Percentiles rank a stretch among this genome's conserved stretches.
Conservation (phyloP, 176 grass and related monocot genomes). For the Carex kokanica region DNA sequence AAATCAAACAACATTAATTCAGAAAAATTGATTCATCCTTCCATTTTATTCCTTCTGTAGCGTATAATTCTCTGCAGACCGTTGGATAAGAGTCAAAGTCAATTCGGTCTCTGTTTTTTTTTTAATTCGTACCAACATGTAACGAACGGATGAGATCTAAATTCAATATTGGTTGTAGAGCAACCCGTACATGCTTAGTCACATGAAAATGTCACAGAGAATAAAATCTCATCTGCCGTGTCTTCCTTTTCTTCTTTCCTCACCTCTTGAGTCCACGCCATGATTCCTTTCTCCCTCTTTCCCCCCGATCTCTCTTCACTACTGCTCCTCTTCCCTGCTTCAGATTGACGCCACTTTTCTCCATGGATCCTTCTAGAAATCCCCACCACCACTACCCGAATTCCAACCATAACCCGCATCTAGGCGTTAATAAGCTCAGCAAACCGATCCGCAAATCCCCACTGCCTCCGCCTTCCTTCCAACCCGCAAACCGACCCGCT, state of each 20-base stretch:
- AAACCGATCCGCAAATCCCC: constrained; percentile 80
- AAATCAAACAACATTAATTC: too few species aligned
- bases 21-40: too few species aligned
- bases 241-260: constrained; percentile 13
- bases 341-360: not conserved
- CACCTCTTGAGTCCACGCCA: not conserved
- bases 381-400: constrained; percentile 18
- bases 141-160: too few species aligned
- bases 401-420: constrained; percentile 45
- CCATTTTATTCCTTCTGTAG: too few species aligned
- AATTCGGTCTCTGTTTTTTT: too few species aligned
- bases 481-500: constrained; percentile 36
- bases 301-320: not conserved
- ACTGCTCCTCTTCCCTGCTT: not conserved
- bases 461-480: constrained; percentile 34
- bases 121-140: too few species aligned
- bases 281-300: constrained; percentile 5
- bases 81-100: too few species aligned
- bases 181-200: not conserved
- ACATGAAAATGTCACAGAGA: not conserved
- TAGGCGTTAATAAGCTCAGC: constrained; percentile 81
- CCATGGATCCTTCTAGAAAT: constrained; percentile 72
- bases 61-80: not conserved
- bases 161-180: too few species aligned
- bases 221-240: not conserved